Conservation (phyloP, 352 stramenopile species). For the Globisporangium paroecandrum region DNA sequence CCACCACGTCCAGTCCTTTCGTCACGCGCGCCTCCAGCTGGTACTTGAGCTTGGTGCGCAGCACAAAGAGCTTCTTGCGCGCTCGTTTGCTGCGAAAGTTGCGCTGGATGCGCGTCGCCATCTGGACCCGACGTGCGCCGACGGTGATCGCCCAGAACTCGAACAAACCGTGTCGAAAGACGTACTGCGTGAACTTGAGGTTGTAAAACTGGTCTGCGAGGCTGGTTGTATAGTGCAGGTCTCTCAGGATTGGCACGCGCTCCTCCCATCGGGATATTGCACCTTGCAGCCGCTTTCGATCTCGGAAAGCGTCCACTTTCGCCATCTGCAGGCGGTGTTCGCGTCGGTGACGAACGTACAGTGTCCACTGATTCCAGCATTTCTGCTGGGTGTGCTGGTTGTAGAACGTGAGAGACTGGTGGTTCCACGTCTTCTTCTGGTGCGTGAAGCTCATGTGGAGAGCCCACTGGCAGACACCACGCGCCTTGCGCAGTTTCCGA, state of each 20-base stretch:
- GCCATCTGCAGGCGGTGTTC: background rate
- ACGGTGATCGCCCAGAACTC: slow-evolving; percentile 35
- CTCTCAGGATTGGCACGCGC: slow-evolving; percentile 24
- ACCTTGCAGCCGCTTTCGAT: background rate
- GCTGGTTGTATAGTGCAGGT: slow-evolving; percentile 21
- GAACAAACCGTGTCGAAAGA: slow-evolving; percentile 26
- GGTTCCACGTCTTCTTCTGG: slow-evolving; percentile 4
- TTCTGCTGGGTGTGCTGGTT: background rate
- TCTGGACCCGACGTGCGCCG: slow-evolving; percentile 22
- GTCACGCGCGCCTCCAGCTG: slow-evolving; percentile 24
- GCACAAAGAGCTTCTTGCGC: slow-evolving; percentile 26
- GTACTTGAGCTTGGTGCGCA: slow-evolving; percentile 36
- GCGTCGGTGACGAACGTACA: slow-evolving; percentile 20
- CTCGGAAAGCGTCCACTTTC: slow-evolving; percentile 22
- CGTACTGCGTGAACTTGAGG: slow-evolving; percentile 16
- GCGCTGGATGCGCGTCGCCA: slow-evolving; percentile 36
- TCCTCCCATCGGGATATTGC: slow-evolving; percentile 18
- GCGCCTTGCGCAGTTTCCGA: background rate
- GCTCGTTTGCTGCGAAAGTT: slow-evolving; percentile 25
- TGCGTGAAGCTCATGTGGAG: slow-evolving; percentile 13
- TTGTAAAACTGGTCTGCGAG: slow-evolving; percentile 21
- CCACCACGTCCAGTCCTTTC: slow-evolving; percentile 18
- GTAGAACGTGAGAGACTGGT: slow-evolving; percentile 2
- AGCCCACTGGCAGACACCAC: slow-evolving; percentile 15
- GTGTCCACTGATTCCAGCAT: slow-evolving; percentile 19